These are phyloP conservation scores for Ceriops tagal DNA, from an alignment of 345 rosid genomes.

Conservation along the genomic window DNA sequence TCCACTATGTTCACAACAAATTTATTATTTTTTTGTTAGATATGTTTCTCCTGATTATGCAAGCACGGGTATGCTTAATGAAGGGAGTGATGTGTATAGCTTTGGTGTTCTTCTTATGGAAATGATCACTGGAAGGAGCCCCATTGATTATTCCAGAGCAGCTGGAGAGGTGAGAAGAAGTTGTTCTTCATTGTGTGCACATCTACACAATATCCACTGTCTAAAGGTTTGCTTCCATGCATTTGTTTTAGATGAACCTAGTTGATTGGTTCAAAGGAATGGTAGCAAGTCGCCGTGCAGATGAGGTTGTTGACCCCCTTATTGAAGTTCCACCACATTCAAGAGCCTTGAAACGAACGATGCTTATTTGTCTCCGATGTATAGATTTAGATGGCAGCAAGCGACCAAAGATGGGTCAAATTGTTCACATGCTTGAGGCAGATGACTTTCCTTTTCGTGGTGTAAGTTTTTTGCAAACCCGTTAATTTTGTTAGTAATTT, in stretches of 20 bases:
- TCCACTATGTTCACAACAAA: neutral
- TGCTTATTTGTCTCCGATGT: constrained; percentile 88
- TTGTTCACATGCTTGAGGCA: constrained; percentile 95
- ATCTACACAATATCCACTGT: neutral
- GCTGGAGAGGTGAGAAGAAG: constrained; percentile 71
- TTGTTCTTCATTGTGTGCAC: neutral
- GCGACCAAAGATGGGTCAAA: constrained; percentile 97
- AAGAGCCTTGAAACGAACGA: constrained; percentile 67
- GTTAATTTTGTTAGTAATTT: neutral
- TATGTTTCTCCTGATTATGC: constrained; percentile 97
- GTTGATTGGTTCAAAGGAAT: constrained; percentile 97
- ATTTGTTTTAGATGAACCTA: constrained; percentile 67
- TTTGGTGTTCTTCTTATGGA: constrained; percentile 94
- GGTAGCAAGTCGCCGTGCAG: constrained; percentile 84
- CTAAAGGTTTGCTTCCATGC: neutral
- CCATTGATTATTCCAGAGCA: constrained; percentile 78
- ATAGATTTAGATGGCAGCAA: constrained; percentile 78
- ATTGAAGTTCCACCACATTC: constrained; percentile 59
- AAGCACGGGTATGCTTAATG: constrained; percentile 93
- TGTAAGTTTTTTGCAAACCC: constrained; percentile 40
- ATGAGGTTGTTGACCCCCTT: constrained; percentile 75
- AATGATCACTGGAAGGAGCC: constrained; percentile 89
- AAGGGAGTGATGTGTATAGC: constrained; percentile 91
- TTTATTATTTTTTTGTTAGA: constrained; percentile 32
- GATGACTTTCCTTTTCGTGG: constrained; percentile 84